Base-by-base conservation (phyloP, 1,284 basidiomycete genomes). In the Ceratobasidium sp. region DNA sequence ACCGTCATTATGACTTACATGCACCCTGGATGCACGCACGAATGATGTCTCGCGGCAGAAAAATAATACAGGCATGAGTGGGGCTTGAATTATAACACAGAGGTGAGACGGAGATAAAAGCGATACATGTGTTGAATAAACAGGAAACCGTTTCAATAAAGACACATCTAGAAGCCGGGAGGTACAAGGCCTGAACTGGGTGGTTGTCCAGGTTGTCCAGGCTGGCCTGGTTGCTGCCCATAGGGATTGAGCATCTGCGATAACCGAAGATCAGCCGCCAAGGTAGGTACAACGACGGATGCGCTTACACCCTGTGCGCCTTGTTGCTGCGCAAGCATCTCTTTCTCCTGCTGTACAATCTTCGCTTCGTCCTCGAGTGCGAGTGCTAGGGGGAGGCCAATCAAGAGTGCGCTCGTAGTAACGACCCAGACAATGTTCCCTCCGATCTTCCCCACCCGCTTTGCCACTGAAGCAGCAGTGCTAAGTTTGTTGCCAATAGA, bases 301-400 rank as follows among this genome's bases (percentile, higher is more conserved):
- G 76, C 76, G 94, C 94, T 61, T 49, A 72, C 69, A 24, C 69
- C 69, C 88, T 93, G 92, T 83, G 96, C 94, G 22, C 96, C 96
- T 80, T 94, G 91, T 82, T 95, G 95, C 83, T 98, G 95, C 68
- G 94, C 93, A 78, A 94, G 85, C 88, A 96, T 90, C 83, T 98
- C 96, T 84, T 94, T 92, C 84, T 99, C 97, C 84, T 98, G 96
- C 74, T 92, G 91, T 5, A 96, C 92, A 76, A 98, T 89, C 84
- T 95, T 95, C 65, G 93, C 92, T 85, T 99, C 97, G 83, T 98
- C 97, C 83, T 99, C 97, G 77, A 98, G 87, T 74, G 91, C 92
- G 78, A 99, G 87, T 1, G 96, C 95, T 78, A 98, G 87, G 34
- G 97, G 97, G 63, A 99, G 86, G 7, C 94, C 98, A 64, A 99